phyloP scores from a whole-genome alignment of 345 rosid species.

The Linum tenue region DNA sequence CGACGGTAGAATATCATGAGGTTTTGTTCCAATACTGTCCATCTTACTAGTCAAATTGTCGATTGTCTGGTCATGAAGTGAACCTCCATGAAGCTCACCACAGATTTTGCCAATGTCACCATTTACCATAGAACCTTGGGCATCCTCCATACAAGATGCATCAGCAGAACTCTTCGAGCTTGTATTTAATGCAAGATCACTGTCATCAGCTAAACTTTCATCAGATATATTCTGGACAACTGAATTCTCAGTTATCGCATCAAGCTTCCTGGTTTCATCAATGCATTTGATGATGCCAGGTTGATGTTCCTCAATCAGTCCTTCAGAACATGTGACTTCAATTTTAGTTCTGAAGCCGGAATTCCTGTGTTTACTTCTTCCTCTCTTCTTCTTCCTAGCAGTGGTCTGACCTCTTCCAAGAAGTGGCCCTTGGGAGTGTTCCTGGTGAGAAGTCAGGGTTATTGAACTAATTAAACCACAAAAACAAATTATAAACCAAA shows the following conservation, averaged over 20 bases:
- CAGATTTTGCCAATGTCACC: constrained; percentile 20
- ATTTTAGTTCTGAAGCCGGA: constrained; percentile 24
- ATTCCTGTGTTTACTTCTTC: constrained; percentile 44
- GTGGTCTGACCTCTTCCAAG: constrained; percentile 40
- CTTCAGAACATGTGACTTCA: constrained; percentile 30
- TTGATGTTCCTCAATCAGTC: constrained; percentile 24
- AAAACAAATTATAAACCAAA: constrained; percentile 34
- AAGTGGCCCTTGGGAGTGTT: constrained; percentile 38
- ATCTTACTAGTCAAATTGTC: constrained; percentile 20
- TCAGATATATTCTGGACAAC: constrained; percentile 13
- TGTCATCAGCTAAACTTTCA: constrained; percentile 14
- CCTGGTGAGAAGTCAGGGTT: constrained; percentile 59
- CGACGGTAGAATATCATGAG: constrained; percentile 18
- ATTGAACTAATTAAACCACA: constrained; percentile 24
- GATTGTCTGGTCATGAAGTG: constrained; percentile 15
- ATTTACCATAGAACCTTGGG: constrained; percentile 27
- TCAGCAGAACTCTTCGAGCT: constrained; percentile 23
- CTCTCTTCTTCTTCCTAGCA: constrained; percentile 55
- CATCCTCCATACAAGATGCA: constrained; percentile 30
- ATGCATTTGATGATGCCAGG: constrained; percentile 17
- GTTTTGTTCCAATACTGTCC: constrained; percentile 19
- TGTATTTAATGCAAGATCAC: constrained; percentile 15
- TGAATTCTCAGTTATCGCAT: constrained; percentile 22
- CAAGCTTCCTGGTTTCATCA: constrained; percentile 25
- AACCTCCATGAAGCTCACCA: constrained; percentile 15